Evolutionary conservation across 2,329 filamentous ascomycete genomes (phyloP).

Genomic region (Hypoxylon sp.): DNA sequence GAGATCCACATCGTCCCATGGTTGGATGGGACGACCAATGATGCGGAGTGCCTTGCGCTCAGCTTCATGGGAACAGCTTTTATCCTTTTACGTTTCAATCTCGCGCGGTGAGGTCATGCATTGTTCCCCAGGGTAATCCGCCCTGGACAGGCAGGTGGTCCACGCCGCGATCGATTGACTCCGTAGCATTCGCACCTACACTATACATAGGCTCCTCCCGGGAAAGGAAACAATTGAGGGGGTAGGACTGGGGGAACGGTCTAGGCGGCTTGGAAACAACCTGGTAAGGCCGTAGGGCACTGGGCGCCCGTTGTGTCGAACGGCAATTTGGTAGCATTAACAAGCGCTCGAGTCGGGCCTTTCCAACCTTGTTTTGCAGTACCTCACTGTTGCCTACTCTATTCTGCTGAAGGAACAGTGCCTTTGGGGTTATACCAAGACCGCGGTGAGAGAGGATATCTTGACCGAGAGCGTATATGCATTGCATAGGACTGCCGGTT

Average conservation of each 20-base stretch:
- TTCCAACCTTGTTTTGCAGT: conserved; percentile 28
- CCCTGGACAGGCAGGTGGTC: conserved; percentile 38
- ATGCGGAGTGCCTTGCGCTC: conserved; percentile 24
- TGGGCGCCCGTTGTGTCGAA: not conserved
- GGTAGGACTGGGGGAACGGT: conserved; percentile 5
- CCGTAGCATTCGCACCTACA: conserved; percentile 14
- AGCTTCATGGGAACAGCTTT: conserved; percentile 31
- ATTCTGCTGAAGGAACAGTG: conserved; percentile 1
- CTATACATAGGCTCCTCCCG: conserved; percentile 25
- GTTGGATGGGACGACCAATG: conserved; percentile 28
- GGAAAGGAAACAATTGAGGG: conserved; percentile 33
- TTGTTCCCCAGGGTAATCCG: conserved; percentile 3
- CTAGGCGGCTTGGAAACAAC: not conserved
- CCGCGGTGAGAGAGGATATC: conserved; percentile 1
- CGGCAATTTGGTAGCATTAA: not conserved
- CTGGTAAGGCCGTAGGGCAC: conserved; percentile 3
- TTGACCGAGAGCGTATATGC: not conserved
- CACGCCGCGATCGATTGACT: conserved; percentile 25
- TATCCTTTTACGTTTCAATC: conserved; percentile 10
- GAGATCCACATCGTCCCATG: conserved; percentile 18
- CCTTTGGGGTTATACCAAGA: not conserved
- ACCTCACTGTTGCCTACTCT: conserved; percentile 17
- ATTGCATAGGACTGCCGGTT: conserved; percentile 7
- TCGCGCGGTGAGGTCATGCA: conserved; percentile 28
- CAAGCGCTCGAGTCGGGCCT: conserved; percentile 32